Percentiles rank a stretch among this genome's conserved stretches.
phyloP scores from a whole-genome alignment of 371 early-diverging fungal genomes.

The Mucor irregularis region DNA sequence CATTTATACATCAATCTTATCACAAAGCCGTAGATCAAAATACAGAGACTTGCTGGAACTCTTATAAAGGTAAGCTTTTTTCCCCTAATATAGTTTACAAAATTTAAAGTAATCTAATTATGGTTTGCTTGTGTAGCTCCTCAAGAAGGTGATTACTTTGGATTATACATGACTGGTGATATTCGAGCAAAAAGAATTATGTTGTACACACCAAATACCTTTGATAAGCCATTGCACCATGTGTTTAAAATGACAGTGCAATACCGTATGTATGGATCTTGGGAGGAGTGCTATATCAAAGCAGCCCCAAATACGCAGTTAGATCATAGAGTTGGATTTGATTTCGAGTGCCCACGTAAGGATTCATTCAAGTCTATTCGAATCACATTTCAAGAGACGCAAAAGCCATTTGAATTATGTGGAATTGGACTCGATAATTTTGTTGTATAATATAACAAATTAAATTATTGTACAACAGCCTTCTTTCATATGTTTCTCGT shows the following conservation, averaged over 20 bases:
- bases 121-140: slow-evolving; percentile 31
- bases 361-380: slow-evolving; percentile 31
- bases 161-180: slow-evolving; percentile 30
- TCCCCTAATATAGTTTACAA: neutral
- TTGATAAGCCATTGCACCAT: slow-evolving; percentile 21
- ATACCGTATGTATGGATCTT: slow-evolving; percentile 8
- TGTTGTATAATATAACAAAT: slow-evolving; percentile 23
- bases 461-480: slow-evolving; percentile 3
- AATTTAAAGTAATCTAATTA: neutral
- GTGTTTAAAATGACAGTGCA: slow-evolving; percentile 33
- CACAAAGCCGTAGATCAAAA: slow-evolving; percentile 62
- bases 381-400: slow-evolving; percentile 21
- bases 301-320: neutral
- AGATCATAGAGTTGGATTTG: slow-evolving; percentile 10
- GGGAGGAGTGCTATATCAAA: slow-evolving; percentile 15
- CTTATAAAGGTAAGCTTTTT: slow-evolving; percentile 31
- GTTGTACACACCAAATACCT: slow-evolving; percentile 18
- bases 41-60: slow-evolving; percentile 58
- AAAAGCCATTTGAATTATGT: slow-evolving; percentile 38
- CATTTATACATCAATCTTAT: slow-evolving; percentile 47
- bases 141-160: slow-evolving; percentile 1
- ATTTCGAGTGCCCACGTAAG: slow-evolving; percentile 19
- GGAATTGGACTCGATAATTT: slow-evolving; percentile 40
- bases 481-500: neutral
- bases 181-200: slow-evolving; percentile 33